Evolutionary conservation across 352 stramenopile species (phyloP), one percentile per base, ranked within the genome.

Genomic region (Phytophthora kernoviae): DNA sequence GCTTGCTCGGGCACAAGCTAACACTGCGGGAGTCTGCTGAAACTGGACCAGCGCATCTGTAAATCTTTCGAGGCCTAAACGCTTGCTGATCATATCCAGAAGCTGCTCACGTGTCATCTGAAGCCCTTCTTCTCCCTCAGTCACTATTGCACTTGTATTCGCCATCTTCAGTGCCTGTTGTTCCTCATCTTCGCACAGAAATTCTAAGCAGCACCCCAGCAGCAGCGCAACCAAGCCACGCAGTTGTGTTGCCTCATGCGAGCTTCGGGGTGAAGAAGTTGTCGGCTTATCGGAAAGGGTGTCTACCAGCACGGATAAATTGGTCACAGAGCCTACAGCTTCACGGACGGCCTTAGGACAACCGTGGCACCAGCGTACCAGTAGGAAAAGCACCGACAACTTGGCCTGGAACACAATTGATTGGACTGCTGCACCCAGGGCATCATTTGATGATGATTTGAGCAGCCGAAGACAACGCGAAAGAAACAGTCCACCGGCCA

Each of bases 41-140:
- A 90, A 84, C 22, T 72, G 68, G n/a, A 88, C 62, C 11, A 93
- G 72, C 9, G 73, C 72, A 49, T 87, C 82, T n/a, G 76, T 87
- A 43, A 93, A 90, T 5, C 36, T 37, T 14, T 89, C 74, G 14
- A 93, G 64, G 14, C 84, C 75, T n/a, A 89, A 63, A 5, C 68
- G 75, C 26, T 80, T 81, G 45, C 68, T 88, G 44, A 91, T 84
- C 46, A 91, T 70, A n/a, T 87, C 69, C 7, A 93, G 62, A 21
- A 93, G 40, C 44, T 93, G 79, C 5, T 85, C 65, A 20, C 81
- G 66, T 14, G 81, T 87, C 58, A 87, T 76, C n/a, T 71, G 39
- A 21, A 67, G 34, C 37, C 39, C 56, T 32, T 46, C 36, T 5
- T 65, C 52, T n/a, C 49, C 37, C 52, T 66, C 51, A 24, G 14